Percentiles rank a stretch among this genome's conserved stretches.
Conservation (phyloP, 1,284 basidiomycete genomes). For the Erythrobasidium hasegawianum region DNA sequence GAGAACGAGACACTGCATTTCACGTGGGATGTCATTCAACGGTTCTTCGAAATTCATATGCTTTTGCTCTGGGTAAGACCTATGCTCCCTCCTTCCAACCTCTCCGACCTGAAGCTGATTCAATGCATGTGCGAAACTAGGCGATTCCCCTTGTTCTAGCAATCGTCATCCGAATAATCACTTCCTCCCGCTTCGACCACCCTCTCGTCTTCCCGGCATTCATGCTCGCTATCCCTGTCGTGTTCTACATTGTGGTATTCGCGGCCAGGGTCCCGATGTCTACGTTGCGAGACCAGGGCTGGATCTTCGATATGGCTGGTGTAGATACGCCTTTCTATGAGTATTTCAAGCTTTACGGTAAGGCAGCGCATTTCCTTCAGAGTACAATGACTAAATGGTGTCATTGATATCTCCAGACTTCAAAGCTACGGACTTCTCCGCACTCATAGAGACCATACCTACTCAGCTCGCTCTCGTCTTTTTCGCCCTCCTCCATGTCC, state of each 20-base stretch:
- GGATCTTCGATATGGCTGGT: constrained; percentile 80
- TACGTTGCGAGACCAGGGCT: constrained; percentile 65
- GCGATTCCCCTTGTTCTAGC: constrained; percentile 67
- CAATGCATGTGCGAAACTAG: no score
- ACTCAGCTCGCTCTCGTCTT: constrained; percentile 59
- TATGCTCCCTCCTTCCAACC: not conserved
- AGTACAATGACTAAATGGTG: no score
- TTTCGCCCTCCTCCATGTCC: constrained; percentile 91
- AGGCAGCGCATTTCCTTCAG: no score
- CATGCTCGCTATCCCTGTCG: constrained; percentile 73
- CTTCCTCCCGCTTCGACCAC: constrained; percentile 67
- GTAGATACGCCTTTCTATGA: constrained; percentile 68
- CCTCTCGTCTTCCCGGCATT: constrained; percentile 87
- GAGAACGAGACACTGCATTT: constrained; percentile 74
- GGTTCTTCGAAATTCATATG: constrained; percentile 46
- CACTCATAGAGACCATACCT: constrained; percentile 51
- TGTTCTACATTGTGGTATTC: constrained; percentile 77
- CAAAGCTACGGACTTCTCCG: constrained; percentile 58
- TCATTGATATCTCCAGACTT: no score
- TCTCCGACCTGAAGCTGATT: constrained; percentile 59
- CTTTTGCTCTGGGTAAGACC: constrained; percentile 42
- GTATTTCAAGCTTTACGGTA: constrained; percentile 75
- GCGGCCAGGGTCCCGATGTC: constrained; percentile 63
- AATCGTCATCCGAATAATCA: constrained; percentile 73
- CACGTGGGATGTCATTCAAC: constrained; percentile 60